These are phyloP conservation scores for Phytophthora crassamura DNA, from an alignment of 352 stramenopile species.

Conservation along the genomic window DNA sequence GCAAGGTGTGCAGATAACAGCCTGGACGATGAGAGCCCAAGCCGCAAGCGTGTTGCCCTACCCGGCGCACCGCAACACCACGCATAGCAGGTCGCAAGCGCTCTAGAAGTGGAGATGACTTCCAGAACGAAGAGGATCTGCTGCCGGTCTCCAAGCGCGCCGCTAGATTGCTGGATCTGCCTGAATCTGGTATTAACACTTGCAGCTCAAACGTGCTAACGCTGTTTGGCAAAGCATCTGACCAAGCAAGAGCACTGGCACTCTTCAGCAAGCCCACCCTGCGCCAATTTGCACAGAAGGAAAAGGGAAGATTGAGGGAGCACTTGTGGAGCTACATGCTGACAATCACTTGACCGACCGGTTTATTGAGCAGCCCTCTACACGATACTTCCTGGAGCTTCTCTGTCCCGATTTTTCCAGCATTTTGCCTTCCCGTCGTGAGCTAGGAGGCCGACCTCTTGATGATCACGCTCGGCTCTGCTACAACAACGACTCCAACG, in stretches of 20 bases:
- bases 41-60: no score
- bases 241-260: neutral
- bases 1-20: no score
- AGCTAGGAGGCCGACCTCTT: neutral
- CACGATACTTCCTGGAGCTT: neutral
- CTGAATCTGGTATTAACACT: neutral
- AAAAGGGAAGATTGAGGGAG: conserved; percentile 1
- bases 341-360: conserved; percentile 1
- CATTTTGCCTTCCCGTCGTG: conserved; percentile 7
- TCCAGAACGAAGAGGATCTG: neutral
- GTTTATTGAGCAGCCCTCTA: conserved; percentile 6
- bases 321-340: conserved; percentile 3
- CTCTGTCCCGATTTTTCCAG: neutral
- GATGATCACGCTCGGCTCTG: conserved; percentile 4
- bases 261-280: neutral
- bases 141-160: neutral
- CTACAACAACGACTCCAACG: neutral
- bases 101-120: neutral
- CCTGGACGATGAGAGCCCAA: no score
- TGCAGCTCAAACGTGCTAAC: no score
- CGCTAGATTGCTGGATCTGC: neutral
- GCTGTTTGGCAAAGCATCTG: no score
- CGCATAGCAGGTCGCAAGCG: neutral
- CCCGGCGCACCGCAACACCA: neutral
- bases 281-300: neutral